These are phyloP conservation scores for Amniculicola lignicola DNA, from an alignment of 495 filamentous ascomycete genomes.

Conservation along the genomic window DNA sequence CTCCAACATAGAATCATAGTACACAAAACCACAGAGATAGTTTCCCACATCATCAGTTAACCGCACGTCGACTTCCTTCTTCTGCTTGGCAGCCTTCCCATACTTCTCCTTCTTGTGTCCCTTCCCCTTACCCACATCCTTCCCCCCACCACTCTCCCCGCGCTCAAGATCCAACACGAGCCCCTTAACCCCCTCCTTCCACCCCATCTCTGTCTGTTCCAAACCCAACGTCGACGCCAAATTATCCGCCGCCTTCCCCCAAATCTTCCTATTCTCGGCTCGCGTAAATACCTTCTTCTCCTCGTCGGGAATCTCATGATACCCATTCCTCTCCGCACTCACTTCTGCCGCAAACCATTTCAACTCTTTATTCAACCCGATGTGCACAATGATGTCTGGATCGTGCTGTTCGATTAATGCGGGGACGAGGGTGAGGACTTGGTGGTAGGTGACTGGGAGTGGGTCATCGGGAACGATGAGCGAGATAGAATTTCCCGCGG, in stretches of 20 bases:
- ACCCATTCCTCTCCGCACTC: constrained; percentile 34
- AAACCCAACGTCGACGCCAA: constrained; percentile 30
- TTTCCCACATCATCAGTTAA: constrained; percentile 37
- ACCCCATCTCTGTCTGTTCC: constrained; percentile 16
- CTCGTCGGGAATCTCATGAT: constrained; percentile 38
- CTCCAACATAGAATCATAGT: constrained; percentile 33
- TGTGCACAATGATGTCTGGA: constrained; percentile 37
- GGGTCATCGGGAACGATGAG: constrained; percentile 26
- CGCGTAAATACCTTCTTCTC: constrained; percentile 33
- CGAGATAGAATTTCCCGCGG: neutral
- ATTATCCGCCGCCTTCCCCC: constrained; percentile 29
- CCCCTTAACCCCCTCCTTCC: constrained; percentile 1
- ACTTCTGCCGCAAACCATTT: constrained; percentile 35
- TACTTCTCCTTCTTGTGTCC: constrained; percentile 5
- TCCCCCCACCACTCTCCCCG: neutral
- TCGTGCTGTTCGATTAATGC: constrained; percentile 28
- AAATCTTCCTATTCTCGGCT: constrained; percentile 34
- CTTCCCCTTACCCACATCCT: neutral
- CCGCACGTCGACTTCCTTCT: constrained; percentile 25
- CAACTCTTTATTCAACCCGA: constrained; percentile 33
- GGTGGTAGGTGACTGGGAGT: constrained; percentile 32
- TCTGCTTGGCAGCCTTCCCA: neutral
- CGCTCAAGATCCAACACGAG: neutral
- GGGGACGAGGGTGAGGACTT: constrained; percentile 18
- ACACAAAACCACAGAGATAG: constrained; percentile 41